Evolutionary conservation across 495 filamentous ascomycete species (phyloP), one percentile per base, ranked within the genome.

Genomic region (Penicillium subrubescens): DNA sequence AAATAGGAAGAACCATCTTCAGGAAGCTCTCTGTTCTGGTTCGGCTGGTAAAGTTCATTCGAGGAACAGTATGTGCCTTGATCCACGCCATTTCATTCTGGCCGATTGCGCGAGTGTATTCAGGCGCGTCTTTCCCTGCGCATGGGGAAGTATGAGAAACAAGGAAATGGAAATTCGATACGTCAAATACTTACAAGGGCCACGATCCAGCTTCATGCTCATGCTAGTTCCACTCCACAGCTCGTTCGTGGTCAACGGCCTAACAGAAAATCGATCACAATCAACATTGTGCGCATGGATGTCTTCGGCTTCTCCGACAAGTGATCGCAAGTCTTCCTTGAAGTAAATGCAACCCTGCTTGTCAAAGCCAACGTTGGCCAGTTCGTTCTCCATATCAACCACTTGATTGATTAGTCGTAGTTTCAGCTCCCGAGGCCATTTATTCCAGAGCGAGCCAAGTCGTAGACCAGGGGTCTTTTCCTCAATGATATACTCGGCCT

Each of bases 271-370:
- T 12, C 59, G 51, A 50, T 68, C 14, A 21, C 59, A 63, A 21
- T 5, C 53, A 52, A 58, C 52, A 63, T 19, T 17, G 2, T 50
- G 46, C 8, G 52, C n/a, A 19, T 67, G n/a, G 15, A 71, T 65
- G 3, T 72, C 59, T 68, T 71, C 55, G 27, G 63, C 59, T 50
- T 71, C 41, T 33, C 69, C 71, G 43, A 35, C 34, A 15, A 76
- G 58, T 34, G 57, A 64, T 6, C 56, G 70, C 33, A 81, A 62
- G 67, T 81, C 75, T 12, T 75, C 67, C 67, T 74, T 78, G 66
- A 72, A 78, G 64, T 78, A 80, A 11, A 81, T 75, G 64, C 70
- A 79, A 34, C 78, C 77, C 55, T 80, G 74, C 63, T 44, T 74
- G 25, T 41, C 57, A 64, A 82, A 82, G 19, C 64, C 52, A 41